Base-by-base conservation (phyloP, 768 basidiomycete species). In the Phylloporus sp. region DNA sequence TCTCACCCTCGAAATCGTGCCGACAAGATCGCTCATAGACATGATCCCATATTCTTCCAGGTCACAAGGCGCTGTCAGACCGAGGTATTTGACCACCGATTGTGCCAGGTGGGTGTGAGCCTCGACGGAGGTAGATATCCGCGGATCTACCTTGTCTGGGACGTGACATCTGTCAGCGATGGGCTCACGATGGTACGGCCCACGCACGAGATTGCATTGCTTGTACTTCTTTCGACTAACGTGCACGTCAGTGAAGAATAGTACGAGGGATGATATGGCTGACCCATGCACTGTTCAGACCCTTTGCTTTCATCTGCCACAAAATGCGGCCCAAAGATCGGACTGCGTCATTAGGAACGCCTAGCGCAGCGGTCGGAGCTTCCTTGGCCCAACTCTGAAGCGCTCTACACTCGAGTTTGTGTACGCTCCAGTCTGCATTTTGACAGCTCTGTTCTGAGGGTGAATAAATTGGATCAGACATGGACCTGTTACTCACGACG, bases 361-460 rank as follows among this genome's bases (percentile, higher is more conserved):
- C 50, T 5, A 73, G 50, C 9, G 74, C 71, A 11, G 64, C 48
- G 3, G 76, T 77, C 3, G 78, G 75, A 6, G 79, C 78, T 14
- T 69, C 56, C 23, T 71, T 62, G 1, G 69, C 70, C 85, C 82
- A 84, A 43, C 66, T 68, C 45, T 73, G 74, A 8, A 94, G 67
- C 0, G 89, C 83, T 6, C 51, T 47, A 58, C 95, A 97, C 73
- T 97, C 94, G 2, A 65, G 63, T 63, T 84, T 88, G 65, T 96
- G 94, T 3, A 76, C 28, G 0, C 58, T 18, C 92, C 90, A 92
- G 54, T 90, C 90, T 23, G 63, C 60, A 32, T 68, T 80, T 69
- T 91, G 89, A 57, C 90, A 92, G 31, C 82, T 89, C 55, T 57
- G 29, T 36, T n/a, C n/a, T 31, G 28, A 22, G 40, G 24, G 9